Percentiles rank a stretch among this genome's conserved stretches.
These are phyloP conservation scores for Dendrostoma leiphaemia DNA, from an alignment of 2,329 filamentous ascomycete genomes.

Conservation along the genomic window DNA sequence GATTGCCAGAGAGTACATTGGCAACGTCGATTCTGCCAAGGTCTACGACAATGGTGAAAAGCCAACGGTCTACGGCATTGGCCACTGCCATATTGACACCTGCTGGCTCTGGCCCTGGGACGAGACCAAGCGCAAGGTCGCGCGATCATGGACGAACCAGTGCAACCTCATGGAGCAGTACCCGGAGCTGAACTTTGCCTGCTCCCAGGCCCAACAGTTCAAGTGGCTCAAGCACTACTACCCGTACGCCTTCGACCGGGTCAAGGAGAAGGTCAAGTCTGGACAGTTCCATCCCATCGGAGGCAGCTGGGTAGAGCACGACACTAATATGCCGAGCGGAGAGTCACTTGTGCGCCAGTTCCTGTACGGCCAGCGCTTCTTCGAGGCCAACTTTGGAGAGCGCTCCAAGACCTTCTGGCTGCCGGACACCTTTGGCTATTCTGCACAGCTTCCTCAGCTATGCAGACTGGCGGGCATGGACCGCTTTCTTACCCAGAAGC, in stretches of 20 bases:
- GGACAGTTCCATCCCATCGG: conserved; percentile 93
- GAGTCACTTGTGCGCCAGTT: conserved; percentile 95
- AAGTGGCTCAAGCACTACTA: conserved; percentile 95
- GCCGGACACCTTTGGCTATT: conserved; percentile 97
- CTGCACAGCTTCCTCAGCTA: conserved; percentile 87
- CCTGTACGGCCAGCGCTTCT: conserved; percentile 91
- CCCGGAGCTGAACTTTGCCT: conserved; percentile 87
- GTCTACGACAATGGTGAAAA: conserved; percentile 78
- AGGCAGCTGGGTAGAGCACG: conserved; percentile 98
- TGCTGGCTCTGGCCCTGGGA: conserved; percentile 99
- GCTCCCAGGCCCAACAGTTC: conserved; percentile 94
- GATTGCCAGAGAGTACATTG: conserved; percentile 81
- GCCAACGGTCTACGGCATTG: conserved; percentile 82
- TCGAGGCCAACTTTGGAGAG: conserved; percentile 87
- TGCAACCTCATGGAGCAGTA: conserved; percentile 94
- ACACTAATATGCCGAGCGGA: conserved; percentile 95
- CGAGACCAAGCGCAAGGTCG: conserved; percentile 95
- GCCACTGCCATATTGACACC: conserved; percentile 96
- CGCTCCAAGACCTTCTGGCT: conserved; percentile 94
- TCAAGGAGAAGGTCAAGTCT: conserved; percentile 86
- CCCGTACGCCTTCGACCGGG: conserved; percentile 82
- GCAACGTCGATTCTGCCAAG: conserved; percentile 76
- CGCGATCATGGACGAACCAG: conserved; percentile 94
- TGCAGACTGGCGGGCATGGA: conserved; percentile 95
- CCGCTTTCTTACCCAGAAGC: conserved; percentile 94